These are phyloP conservation scores for Nannochloris sp. DNA, from an alignment of 139 green algal species.

Conservation along the genomic window DNA sequence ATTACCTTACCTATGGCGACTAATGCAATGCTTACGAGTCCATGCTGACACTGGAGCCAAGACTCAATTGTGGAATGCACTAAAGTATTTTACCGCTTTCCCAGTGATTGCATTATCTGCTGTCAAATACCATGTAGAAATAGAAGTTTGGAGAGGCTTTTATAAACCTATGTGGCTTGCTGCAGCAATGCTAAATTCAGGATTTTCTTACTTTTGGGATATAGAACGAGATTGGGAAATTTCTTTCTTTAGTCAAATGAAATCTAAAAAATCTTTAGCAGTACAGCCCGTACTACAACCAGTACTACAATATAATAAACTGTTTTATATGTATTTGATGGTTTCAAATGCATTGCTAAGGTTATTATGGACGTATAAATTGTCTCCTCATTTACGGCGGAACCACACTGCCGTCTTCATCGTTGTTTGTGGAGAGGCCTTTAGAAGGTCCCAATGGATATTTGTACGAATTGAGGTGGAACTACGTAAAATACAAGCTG, in stretches of 20 bases:
- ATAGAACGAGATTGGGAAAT: slow-evolving; percentile 94
- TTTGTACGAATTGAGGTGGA: slow-evolving; percentile 86
- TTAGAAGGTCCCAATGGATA: slow-evolving; percentile 78
- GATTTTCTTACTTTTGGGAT: slow-evolving; percentile 95
- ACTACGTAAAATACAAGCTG: slow-evolving; percentile 59
- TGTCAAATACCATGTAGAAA: slow-evolving; percentile 64
- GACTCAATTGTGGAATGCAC: slow-evolving; percentile 70
- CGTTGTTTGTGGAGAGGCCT: slow-evolving; percentile 53
- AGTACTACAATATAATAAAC: slow-evolving; percentile 31
- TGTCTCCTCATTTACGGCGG: slow-evolving; percentile 64
- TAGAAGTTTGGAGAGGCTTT: slow-evolving; percentile 17
- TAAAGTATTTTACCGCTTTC: slow-evolving; percentile 94
- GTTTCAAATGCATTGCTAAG: slow-evolving; percentile 73
- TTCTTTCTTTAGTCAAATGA: slow-evolving; percentile 41
- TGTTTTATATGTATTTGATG: slow-evolving; percentile 52
- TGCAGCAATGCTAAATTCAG: slow-evolving; percentile 69
- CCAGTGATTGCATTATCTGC: slow-evolving; percentile 80
- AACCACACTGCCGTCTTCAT: slow-evolving; percentile 42
- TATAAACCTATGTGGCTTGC: slow-evolving; percentile 71
- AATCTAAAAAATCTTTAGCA: neutral
- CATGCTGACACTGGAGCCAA: slow-evolving; percentile 50
- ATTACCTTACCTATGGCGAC: slow-evolving; percentile 74
- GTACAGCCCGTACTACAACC: slow-evolving; percentile 30
- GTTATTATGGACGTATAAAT: slow-evolving; percentile 82
- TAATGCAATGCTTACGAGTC: slow-evolving; percentile 87